A percentile compares a stretch with the other conserved stretches of the same genome.
Conservation (phyloP, 2,329 filamentous ascomycete species). For the Lojkania enalia region DNA sequence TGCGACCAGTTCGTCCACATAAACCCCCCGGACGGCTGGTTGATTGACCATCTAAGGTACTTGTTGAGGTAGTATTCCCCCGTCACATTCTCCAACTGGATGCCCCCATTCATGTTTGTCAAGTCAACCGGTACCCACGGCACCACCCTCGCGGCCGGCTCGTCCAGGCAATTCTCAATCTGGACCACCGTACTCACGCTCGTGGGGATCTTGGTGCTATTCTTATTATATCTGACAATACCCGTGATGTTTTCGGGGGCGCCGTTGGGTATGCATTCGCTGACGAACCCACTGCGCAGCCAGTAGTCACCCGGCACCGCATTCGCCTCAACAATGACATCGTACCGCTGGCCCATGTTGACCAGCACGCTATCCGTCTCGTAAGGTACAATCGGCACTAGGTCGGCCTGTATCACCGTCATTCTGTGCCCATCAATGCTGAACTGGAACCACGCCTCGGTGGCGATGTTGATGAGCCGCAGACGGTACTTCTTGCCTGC, state of each 20-base stretch:
- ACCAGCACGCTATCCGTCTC: neutral
- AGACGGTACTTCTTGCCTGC: constrained; percentile 9
- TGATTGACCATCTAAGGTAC: no score
- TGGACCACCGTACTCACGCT: neutral
- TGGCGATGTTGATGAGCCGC: constrained; percentile 6
- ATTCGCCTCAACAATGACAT: constrained; percentile 10
- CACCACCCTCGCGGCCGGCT: no score
- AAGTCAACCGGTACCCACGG: no score
- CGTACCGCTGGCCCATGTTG: constrained; percentile 6
- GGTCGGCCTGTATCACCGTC: neutral
- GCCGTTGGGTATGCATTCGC: neutral
- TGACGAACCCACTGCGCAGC: constrained; percentile 3
- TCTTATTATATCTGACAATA: neutral
- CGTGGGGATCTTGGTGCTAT: neutral
- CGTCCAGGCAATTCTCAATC: no score
- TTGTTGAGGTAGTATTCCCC: no score
- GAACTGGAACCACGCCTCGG: constrained; percentile 2
- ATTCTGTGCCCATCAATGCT: neutral
- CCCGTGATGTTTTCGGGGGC: neutral
- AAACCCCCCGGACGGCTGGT: no score
- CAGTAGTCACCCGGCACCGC: constrained; percentile 10
- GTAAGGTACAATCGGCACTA: neutral
- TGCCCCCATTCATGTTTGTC: no score
- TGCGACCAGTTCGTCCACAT: no score
- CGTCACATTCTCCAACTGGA: neutral